A percentile compares a stretch with the other conserved stretches of the same genome.
These are phyloP conservation scores for Penicillium diatomitis DNA, from an alignment of 495 filamentous ascomycete genomes.

Conservation along the genomic window DNA sequence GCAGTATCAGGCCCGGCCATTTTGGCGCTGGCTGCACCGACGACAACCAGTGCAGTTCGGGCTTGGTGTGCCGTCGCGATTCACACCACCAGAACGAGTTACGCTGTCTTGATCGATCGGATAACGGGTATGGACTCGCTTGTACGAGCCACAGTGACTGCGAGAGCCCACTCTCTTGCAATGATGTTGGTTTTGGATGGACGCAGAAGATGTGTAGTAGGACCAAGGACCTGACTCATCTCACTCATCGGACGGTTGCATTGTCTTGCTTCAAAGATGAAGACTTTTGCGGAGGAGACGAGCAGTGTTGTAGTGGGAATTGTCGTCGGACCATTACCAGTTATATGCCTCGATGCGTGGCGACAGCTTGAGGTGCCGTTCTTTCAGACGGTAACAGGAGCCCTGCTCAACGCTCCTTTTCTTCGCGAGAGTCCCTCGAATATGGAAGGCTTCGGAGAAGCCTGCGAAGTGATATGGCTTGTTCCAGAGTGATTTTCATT, in stretches of 20 bases:
- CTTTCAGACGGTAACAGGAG: neutral
- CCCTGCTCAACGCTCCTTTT: too few species aligned
- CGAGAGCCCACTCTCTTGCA: neutral
- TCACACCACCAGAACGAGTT: neutral
- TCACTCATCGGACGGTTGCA: too few species aligned
- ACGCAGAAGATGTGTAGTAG: neutral
- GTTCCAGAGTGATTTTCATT: too few species aligned
- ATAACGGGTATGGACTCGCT: neutral
- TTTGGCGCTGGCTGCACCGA: neutral
- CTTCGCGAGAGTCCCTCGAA: too few species aligned
- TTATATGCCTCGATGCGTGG: neutral
- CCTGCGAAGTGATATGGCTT: too few species aligned
- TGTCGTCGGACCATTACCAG: neutral
- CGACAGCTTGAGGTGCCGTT: neutral
- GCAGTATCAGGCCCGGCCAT: neutral
- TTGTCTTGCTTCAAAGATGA: neutral
- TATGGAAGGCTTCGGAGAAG: too few species aligned
- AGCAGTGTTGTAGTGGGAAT: neutral
- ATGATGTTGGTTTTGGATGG: neutral
- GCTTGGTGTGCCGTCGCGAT: neutral
- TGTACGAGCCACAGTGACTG: conserved; percentile 1
- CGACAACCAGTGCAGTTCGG: neutral
- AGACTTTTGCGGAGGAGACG: neutral
- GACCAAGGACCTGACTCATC: neutral
- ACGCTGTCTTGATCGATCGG: neutral